These are phyloP conservation scores for Cytospora mali DNA, from an alignment of 2,329 filamentous ascomycete genomes.

Conservation along the genomic window DNA sequence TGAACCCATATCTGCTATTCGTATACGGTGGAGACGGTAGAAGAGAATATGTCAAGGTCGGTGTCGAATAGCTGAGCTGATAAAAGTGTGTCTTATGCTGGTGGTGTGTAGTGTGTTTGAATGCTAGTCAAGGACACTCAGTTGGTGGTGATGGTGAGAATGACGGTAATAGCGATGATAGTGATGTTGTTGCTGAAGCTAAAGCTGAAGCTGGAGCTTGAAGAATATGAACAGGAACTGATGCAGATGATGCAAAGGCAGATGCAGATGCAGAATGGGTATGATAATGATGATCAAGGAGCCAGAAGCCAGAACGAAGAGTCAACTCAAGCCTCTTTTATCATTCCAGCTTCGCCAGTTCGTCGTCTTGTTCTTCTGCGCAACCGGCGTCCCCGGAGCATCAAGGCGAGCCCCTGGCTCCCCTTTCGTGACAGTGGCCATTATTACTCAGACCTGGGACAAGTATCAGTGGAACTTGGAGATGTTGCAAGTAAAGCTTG, in stretches of 20 bases:
- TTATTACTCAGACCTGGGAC: neutral
- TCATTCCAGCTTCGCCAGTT: neutral
- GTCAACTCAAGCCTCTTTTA: neutral
- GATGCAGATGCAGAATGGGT: no score
- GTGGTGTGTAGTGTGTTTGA: neutral
- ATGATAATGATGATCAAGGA: neutral
- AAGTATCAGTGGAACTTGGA: neutral
- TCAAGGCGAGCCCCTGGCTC: neutral
- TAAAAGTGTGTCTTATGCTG: neutral
- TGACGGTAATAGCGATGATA: neutral
- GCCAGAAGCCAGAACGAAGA: neutral
- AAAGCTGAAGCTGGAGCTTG: no score
- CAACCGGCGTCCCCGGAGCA: neutral
- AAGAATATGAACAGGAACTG: no score
- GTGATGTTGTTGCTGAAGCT: neutral
- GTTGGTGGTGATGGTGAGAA: neutral
- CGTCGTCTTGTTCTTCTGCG: neutral
- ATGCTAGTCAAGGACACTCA: neutral
- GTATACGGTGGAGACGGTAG: neutral
- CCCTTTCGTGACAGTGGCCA: neutral
- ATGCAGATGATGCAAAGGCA: no score
- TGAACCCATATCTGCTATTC: slow-evolving; percentile 19
- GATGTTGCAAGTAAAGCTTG: neutral
- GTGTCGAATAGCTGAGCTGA: neutral
- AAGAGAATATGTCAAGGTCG: neutral